Percentiles rank a stretch among this genome's conserved stretches.
phyloP scores from a whole-genome alignment of 257 asterid species.

The Prunella vulgaris region DNA sequence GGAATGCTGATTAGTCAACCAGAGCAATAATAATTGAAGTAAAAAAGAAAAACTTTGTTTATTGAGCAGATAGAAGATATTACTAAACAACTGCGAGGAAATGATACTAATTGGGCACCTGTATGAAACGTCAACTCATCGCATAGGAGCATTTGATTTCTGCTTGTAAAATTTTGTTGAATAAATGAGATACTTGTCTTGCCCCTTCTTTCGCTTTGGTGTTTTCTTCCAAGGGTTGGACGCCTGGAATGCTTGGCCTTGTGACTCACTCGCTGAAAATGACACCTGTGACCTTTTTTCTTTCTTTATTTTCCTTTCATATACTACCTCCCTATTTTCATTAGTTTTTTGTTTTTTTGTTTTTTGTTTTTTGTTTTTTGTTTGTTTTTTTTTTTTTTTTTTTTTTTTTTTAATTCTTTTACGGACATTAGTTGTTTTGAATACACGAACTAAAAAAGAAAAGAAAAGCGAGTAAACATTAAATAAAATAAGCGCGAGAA shows the following conservation, averaged over 20 bases:
- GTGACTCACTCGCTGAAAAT: background rate
- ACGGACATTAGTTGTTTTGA: too few relatives aligned
- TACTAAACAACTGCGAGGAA: slow-evolving; percentile 15
- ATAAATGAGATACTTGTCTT: slow-evolving; percentile 8
- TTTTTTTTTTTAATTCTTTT: too few relatives aligned
- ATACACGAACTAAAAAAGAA: too few relatives aligned
- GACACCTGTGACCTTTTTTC: background rate
- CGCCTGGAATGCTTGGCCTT: background rate
- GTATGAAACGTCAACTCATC: slow-evolving; percentile 7
- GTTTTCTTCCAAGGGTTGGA: background rate
- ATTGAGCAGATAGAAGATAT: slow-evolving; percentile 3
- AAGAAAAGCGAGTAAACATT: too few relatives aligned
- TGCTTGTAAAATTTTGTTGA: background rate
- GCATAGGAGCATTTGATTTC: background rate
- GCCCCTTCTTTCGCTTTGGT: background rate
- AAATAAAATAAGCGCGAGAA: too few relatives aligned
- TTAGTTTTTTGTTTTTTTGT: too few relatives aligned
- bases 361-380: too few relatives aligned
- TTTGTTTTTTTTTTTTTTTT: too few relatives aligned
- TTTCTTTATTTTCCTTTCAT: background rate
- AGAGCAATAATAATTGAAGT: slow-evolving; percentile 20
- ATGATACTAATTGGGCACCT: slow-evolving; percentile 12
- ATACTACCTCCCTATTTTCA: too few relatives aligned
- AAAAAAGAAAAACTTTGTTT: background rate
- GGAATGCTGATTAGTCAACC: slow-evolving; percentile 25